phyloP scores from a whole-genome alignment of 2,329 filamentous ascomycete genomes.

The Remersonia thermophila region DNA sequence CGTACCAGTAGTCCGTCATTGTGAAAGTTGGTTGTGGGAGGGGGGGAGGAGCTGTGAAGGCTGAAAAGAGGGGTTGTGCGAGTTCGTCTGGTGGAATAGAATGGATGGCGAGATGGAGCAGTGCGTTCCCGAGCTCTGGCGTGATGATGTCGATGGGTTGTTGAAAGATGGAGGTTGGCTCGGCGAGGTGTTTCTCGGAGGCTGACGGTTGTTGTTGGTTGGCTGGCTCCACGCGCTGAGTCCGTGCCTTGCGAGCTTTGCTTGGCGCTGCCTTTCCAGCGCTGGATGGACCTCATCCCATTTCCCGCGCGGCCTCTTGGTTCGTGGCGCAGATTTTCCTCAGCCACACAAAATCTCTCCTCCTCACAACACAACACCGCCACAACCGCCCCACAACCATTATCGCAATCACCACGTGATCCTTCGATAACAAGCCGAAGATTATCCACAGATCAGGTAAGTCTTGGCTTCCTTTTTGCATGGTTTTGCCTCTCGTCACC shows the following conservation, averaged over 20 bases:
- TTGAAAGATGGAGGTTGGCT: slow-evolving; percentile 14
- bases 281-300: too few species aligned
- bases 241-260: too few species aligned
- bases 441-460: too few species aligned
- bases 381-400: too few species aligned
- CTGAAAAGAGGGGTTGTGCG: slow-evolving; percentile 1
- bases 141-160: slow-evolving; percentile 10
- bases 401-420: too few species aligned
- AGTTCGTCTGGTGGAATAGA: slow-evolving; percentile 4
- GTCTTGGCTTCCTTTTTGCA: too few species aligned
- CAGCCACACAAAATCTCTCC: too few species aligned
- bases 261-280: too few species aligned
- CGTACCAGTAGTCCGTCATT: slow-evolving; percentile 20
- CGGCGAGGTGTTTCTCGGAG: slow-evolving; percentile 24
- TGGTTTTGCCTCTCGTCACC: slow-evolving; percentile 9
- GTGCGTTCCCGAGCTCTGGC: slow-evolving; percentile 3
- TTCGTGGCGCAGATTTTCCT: too few species aligned
- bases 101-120: slow-evolving; percentile 10
- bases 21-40: slow-evolving; percentile 13
- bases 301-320: too few species aligned
- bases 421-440: too few species aligned
- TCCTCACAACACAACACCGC: too few species aligned
- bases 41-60: slow-evolving; percentile 9
- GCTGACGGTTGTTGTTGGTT: slow-evolving; percentile 9
- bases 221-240: slow-evolving; percentile 14